Percentiles rank a stretch among this genome's conserved stretches.
Conservation (phyloP, 352 stramenopile genomes). For the Phytophthora chlamydospora region DNA sequence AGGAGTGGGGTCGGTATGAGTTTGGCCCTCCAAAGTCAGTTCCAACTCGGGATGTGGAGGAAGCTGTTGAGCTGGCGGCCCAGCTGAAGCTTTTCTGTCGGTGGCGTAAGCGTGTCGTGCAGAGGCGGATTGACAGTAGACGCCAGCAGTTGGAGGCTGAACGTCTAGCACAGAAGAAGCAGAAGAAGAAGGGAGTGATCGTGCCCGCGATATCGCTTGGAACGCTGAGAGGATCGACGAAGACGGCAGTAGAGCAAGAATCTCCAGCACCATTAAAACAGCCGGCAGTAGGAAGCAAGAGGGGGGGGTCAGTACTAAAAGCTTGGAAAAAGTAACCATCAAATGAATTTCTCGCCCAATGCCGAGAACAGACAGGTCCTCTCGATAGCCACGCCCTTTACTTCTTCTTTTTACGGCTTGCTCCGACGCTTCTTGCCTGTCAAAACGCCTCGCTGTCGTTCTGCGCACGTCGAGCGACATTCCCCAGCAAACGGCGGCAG, state of each 20-base stretch:
- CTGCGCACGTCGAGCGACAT: constrained; percentile 1
- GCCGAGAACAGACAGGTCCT: no score
- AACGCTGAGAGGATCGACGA: constrained; percentile 24
- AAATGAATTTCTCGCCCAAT: constrained; percentile 25
- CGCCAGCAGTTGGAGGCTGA: constrained; percentile 44
- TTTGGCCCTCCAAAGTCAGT: constrained; percentile 49
- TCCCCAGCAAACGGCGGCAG: constrained; percentile 10
- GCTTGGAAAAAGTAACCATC: constrained; percentile 21
- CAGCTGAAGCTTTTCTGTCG: constrained; percentile 65
- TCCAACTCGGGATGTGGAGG: constrained; percentile 53
- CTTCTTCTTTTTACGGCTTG: neutral
- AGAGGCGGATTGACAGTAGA: constrained; percentile 42
- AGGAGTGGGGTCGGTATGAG: constrained; percentile 71
- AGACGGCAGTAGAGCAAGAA: constrained; percentile 25
- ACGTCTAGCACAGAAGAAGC: constrained; percentile 31
- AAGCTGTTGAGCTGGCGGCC: constrained; percentile 50
- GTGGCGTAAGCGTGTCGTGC: constrained; percentile 51
- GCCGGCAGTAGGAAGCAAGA: neutral
- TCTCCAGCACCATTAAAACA: constrained; percentile 4
- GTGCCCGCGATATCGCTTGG: constrained; percentile 7
- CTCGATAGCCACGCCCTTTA: no score
- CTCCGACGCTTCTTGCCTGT: neutral
- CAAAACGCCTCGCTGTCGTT: constrained; percentile 1
- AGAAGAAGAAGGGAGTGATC: constrained; percentile 33
- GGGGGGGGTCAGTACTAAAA: constrained; percentile 6